phyloP scores from a whole-genome alignment of 441 rosid genomes.

The Aleurites moluccanus region DNA sequence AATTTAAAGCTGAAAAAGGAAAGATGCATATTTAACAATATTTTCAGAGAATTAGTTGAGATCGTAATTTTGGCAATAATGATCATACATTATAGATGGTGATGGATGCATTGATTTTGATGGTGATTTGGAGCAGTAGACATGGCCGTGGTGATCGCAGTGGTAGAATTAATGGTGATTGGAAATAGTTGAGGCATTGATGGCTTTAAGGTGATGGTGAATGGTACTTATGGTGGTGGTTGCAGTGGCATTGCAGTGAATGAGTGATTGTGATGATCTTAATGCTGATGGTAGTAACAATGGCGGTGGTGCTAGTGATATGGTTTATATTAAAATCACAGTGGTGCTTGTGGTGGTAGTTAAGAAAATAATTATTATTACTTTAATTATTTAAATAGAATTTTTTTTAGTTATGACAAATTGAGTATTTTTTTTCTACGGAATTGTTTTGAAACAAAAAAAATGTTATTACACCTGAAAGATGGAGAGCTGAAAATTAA shows the following conservation, averaged over 20 bases:
- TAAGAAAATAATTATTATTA: background rate
- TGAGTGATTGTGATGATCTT: too few relatives aligned
- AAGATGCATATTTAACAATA: background rate
- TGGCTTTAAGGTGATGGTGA: background rate
- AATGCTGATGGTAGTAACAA: background rate
- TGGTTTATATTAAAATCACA: background rate
- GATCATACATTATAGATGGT: too few relatives aligned
- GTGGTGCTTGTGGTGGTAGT: background rate
- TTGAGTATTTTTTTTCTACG: background rate
- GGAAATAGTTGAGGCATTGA: background rate
- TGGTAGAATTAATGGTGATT: background rate
- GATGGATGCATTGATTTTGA: background rate
- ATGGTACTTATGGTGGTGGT: background rate
- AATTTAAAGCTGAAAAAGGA: background rate
- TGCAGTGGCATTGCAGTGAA: too few relatives aligned
- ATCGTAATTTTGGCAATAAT: background rate
- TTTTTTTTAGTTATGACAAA: background rate
- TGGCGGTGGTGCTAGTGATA: background rate
- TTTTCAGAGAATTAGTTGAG: background rate
- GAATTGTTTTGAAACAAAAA: background rate
- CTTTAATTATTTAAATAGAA: background rate
- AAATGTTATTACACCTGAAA: background rate
- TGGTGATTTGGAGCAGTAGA: background rate
- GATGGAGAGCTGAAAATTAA: background rate
- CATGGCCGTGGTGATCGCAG: background rate